Evolutionary conservation across 139 green algal genomes (phyloP), one percentile per base, ranked within the genome.

Genomic region (Chlamydomonas sp.): DNA sequence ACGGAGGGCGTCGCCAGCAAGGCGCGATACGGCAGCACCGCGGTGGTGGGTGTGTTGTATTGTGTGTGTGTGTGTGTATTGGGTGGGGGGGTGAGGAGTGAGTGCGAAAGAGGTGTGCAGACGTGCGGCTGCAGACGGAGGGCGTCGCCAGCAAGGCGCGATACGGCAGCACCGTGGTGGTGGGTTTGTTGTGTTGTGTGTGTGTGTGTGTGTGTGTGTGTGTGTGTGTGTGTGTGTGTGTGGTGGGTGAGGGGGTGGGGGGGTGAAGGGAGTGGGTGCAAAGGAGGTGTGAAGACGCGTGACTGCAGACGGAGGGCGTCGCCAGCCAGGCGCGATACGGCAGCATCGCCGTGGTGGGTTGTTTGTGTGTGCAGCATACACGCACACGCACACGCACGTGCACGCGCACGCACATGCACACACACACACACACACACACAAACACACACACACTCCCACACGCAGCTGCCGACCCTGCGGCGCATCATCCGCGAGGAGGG

Each of bases 401-500:
- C n/a, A n/a, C n/a, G n/a, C n/a, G n/a, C n/a, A n/a, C n/a, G n/a
- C n/a, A n/a, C n/a, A n/a, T n/a, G n/a, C n/a, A n/a, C n/a, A n/a
- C n/a, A n/a, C n/a, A n/a, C n/a, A n/a, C n/a, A n/a, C n/a, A n/a
- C n/a, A n/a, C n/a, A n/a, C n/a, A n/a, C n/a, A n/a, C n/a, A n/a
- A n/a, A n/a, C n/a, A n/a, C n/a, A n/a, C n/a, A n/a, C n/a, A n/a
- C n/a, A n/a, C n/a, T n/a, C n/a, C n/a, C 8, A 64, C 22, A 20
- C 26, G 77, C 85, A 93, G 86, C 13, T 84, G 35, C 79, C 76
- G 3, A 81, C 83, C 16, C 54, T 97, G 67, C 57, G 70, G 3
- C 72, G 75, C 13, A 96, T 99, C 59, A 69, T 85, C 20, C 4
- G 22, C 1, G 85, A 96, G 68, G 94, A 98, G 72, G 95, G 95